These are phyloP conservation scores for Mrakia hoshinonis DNA, from an alignment of 768 basidiomycete species.

Conservation along the genomic window DNA sequence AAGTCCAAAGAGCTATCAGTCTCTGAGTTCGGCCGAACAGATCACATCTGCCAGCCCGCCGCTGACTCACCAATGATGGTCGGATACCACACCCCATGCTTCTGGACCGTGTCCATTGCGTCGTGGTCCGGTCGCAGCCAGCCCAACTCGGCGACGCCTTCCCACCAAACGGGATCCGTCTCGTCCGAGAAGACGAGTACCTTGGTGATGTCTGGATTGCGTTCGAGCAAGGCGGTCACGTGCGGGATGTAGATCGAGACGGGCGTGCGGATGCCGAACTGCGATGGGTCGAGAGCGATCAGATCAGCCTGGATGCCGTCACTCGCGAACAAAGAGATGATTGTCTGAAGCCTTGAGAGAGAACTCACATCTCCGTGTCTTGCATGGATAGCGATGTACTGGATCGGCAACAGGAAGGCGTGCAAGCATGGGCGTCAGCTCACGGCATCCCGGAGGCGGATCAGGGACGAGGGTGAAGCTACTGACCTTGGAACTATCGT, in stretches of 20 bases:
- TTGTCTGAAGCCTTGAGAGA: neutral
- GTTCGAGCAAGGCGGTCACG: neutral
- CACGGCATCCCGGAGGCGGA: too few species aligned
- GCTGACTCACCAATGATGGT: conserved; percentile 7
- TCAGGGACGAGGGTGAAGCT: neutral
- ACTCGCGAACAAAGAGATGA: neutral
- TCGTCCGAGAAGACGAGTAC: conserved; percentile 16
- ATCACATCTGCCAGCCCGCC: too few species aligned
- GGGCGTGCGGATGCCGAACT: neutral
- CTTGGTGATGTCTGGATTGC: neutral
- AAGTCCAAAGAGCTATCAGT: neutral
- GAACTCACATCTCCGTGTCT: conserved; percentile 15
- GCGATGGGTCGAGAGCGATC: too few species aligned
- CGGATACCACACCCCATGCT: conserved; percentile 9
- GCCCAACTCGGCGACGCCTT: neutral
- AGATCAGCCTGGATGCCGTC: too few species aligned
- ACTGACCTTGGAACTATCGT: neutral
- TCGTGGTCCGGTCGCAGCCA: conserved; percentile 15
- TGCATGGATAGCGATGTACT: conserved; percentile 8
- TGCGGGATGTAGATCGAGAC: neutral
- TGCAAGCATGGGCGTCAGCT: neutral
- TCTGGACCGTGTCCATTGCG: neutral
- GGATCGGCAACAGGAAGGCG: neutral
- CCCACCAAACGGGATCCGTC: conserved; percentile 15
- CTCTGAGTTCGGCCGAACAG: too few species aligned